Base-by-base conservation (phyloP, 169 alveolate species). In the Plasmodium coatneyi region DNA sequence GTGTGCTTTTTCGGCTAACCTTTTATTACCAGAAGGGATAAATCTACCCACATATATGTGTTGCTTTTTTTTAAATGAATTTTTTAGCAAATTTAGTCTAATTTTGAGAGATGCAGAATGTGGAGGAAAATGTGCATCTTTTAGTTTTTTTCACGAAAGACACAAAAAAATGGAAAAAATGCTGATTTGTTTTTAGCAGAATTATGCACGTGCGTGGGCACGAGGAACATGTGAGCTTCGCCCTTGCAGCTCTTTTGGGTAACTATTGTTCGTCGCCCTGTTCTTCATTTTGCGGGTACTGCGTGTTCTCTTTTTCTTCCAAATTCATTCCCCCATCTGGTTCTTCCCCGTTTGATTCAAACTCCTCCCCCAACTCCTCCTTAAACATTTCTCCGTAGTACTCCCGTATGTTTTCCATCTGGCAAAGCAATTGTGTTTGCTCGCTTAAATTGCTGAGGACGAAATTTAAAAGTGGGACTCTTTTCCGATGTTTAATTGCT, bases 351-450 rank as follows among this genome's bases (percentile, higher is more conserved):
- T 41, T 54, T 46, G 16, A 16, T 39, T 56, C 90, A 10, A 6
- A 22, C 14, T 71, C 71, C 14, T 71, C 71, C 71, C 71, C 56
- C 25, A 71, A n/a, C 0, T 89, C 94, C n/a, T 89, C 94, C 82
- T 89, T 89, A 89, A 89, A 89, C 82, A 89, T 46, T 6, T 89
- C 94, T 16, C 66, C 86, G 81, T 89, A 89, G 34, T 79, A 79
- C 72, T 89, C 94, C 43, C 82, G 71, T 60, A 89, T 89, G 52
- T 89, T 89, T 89, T 89, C 94, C 46, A 89, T 89, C 52, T 89
- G 90, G 71, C 94, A 89, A 43, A 89, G 54, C 76, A 89, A 72
- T 60, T 79, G 90, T 5, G 94, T 89, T 56, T 89, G 94, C 49
- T 89, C 94, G 71, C 94, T 89, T 79, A 89, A 32, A 70, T 72